These are phyloP conservation scores for Stenocarpella maydis DNA, from an alignment of 2,329 filamentous ascomycete genomes.

Conservation along the genomic window DNA sequence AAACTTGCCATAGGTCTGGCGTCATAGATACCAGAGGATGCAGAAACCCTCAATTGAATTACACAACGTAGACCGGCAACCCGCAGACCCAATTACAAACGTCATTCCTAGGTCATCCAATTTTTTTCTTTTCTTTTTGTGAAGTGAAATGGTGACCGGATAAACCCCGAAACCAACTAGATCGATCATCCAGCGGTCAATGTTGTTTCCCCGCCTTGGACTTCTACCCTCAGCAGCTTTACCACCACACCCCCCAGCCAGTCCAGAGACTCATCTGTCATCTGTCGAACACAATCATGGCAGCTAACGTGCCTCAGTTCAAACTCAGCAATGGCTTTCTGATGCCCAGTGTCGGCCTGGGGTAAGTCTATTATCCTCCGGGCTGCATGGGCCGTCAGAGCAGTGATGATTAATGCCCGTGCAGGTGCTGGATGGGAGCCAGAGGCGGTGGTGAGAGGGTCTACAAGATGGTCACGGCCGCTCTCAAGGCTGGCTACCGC, in stretches of 20 bases:
- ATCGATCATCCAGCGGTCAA: not conserved
- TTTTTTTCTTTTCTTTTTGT: no score
- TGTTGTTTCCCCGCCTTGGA: not conserved
- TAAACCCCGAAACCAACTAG: no score
- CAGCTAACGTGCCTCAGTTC: slow-evolving; percentile 27
- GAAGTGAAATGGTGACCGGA: no score
- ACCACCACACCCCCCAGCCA: not conserved
- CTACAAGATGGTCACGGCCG: slow-evolving; percentile 39
- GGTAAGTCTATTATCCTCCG: not conserved
- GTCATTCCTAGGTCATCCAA: no score
- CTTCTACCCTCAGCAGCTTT: not conserved
- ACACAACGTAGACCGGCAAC: not conserved
- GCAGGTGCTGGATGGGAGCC: slow-evolving; percentile 33
- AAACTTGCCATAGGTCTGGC: not conserved
- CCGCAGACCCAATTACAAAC: not conserved
- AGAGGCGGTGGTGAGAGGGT: slow-evolving; percentile 23
- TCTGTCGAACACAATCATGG: not conserved
- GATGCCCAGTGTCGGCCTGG: slow-evolving; percentile 34
- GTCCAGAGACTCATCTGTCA: not conserved
- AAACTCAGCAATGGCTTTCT: slow-evolving; percentile 30
- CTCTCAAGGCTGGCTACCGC: slow-evolving; percentile 44
- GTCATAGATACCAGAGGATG: slow-evolving; percentile 2
- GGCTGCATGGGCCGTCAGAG: not conserved
- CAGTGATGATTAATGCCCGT: not conserved
- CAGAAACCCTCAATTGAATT: not conserved